Base-by-base conservation (phyloP, 257 asterid genomes). In the Pogostemon cablin region DNA sequence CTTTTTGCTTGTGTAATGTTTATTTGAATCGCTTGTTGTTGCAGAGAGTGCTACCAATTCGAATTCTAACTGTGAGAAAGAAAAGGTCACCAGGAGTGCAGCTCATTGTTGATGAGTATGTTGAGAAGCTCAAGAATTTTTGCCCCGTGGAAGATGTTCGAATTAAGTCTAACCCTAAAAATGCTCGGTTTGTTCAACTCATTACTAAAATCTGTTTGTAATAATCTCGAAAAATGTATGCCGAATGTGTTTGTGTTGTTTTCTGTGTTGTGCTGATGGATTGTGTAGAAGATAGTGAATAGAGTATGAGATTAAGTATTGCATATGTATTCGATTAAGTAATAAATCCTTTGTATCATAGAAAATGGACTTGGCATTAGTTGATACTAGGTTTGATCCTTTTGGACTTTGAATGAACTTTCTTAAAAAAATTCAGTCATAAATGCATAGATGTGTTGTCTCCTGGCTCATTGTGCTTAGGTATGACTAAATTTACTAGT, bases 51-150 rank as follows among this genome's bases (percentile, higher is more conserved):
- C 73, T 90, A 72, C 97, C 98, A 11, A 87, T 89, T 73, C 89
- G 97, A 67, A 77, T 93, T 65, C 72, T 93, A 8, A 83, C 96
- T 0, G 95, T 88, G 74, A 97, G 97, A 35, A 93, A 88, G 89
- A 87, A 83, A 81, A 80, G 95, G 79, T 90, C 97, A 11, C 40
- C 82, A 0, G 97, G 95, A 7, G 90, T 90, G 71, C 89, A 88
- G 79, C 85, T 90, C 69, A 68, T 85, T 5, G 90, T 84, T 9
- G 96, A 93, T 46, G 92, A 90, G 7, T 93, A 93, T 61, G 60
- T 83, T 3, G 70, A 81, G 46, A 93, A 90, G 85, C 87, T 93
- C 72, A 85, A 79, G 66, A 84, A 63, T 72, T 90, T 87, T 64
- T 93, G 97, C 81, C 77, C 78, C 15, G 84, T 88, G 5, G 87